Conservation (phyloP, 139 green algal genomes). For the Micractinium conductrix region DNA sequence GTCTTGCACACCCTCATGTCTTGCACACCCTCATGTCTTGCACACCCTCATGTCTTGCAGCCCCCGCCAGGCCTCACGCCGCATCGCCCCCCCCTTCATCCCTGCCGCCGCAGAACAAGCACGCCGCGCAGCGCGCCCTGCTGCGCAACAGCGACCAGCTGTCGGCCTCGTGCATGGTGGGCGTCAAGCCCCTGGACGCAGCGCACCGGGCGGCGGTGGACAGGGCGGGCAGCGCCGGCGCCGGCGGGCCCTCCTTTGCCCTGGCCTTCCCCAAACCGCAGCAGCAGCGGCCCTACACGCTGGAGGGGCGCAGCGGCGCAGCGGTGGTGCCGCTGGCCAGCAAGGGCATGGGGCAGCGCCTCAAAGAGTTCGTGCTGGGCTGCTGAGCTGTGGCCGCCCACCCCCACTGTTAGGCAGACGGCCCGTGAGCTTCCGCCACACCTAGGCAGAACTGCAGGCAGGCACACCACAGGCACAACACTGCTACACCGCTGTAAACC, state of each 20-base stretch:
- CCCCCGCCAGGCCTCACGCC: no score
- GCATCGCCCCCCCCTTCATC: no score
- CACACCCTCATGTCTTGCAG: no score
- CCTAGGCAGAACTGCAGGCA: no score
- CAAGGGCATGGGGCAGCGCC: slow-evolving; percentile 32
- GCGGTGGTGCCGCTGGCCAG: slow-evolving; percentile 34
- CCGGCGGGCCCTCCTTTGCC: background rate
- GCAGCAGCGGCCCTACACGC: slow-evolving; percentile 31
- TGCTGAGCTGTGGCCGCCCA: slow-evolving; percentile 44
- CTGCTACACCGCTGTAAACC: no score
- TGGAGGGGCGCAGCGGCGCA: background rate
- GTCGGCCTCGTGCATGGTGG: slow-evolving; percentile 50
- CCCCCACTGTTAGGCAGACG: no score
- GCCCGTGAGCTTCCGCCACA: no score
- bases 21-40: no score
- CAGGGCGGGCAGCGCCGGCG: background rate
- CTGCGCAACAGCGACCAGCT: slow-evolving; percentile 54
- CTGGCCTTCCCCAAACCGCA: slow-evolving; percentile 37
- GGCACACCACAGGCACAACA: no score
- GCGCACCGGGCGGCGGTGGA: slow-evolving; percentile 7
- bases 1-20: no score
- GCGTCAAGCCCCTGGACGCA: slow-evolving; percentile 53
- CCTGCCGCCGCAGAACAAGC: slow-evolving; percentile 51
- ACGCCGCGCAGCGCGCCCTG: slow-evolving; percentile 55
- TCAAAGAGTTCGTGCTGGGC: slow-evolving; percentile 54